phyloP scores from a whole-genome alignment of 1,284 basidiomycete genomes.

The Boletus calvinii region DNA sequence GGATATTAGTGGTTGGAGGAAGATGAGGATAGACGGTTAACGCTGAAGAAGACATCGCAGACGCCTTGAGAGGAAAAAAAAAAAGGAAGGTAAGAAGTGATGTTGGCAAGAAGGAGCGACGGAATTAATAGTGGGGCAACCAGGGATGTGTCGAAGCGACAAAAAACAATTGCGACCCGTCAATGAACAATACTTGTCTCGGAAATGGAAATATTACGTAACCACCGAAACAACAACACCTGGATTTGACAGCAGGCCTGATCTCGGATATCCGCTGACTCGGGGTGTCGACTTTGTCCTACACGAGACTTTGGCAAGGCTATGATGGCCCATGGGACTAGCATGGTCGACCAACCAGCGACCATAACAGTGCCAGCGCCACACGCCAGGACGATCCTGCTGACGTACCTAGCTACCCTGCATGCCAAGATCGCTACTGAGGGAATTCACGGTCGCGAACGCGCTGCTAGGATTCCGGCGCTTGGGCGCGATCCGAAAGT shows the following conservation, averaged over 20 bases:
- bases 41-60: slow-evolving; percentile 24
- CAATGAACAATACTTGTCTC: slow-evolving; percentile 6
- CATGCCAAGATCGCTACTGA: too few species aligned
- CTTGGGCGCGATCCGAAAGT: not conserved
- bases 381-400: too few species aligned
- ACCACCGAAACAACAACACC: not conserved
- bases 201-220: slow-evolving; percentile 17
- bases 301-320: not conserved
- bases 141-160: not conserved
- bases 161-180: not conserved
- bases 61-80: slow-evolving; percentile 1
- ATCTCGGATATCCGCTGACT: too few species aligned
- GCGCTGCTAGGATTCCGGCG: not conserved
- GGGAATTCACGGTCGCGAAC: too few species aligned
- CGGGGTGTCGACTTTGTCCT: too few species aligned
- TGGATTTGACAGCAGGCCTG: not conserved
- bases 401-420: not conserved
- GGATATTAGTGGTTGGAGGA: slow-evolving; percentile 48
- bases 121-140: slow-evolving; percentile 8
- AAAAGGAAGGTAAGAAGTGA: slow-evolving; percentile 3
- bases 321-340: not conserved
- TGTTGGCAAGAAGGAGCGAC: not conserved
- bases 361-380: not conserved
- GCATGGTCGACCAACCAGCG: not conserved
- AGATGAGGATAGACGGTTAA: slow-evolving; percentile 19